phyloP scores from a whole-genome alignment of 192 early-diverging fungal genomes.

The Glomus cerebriforme region DNA sequence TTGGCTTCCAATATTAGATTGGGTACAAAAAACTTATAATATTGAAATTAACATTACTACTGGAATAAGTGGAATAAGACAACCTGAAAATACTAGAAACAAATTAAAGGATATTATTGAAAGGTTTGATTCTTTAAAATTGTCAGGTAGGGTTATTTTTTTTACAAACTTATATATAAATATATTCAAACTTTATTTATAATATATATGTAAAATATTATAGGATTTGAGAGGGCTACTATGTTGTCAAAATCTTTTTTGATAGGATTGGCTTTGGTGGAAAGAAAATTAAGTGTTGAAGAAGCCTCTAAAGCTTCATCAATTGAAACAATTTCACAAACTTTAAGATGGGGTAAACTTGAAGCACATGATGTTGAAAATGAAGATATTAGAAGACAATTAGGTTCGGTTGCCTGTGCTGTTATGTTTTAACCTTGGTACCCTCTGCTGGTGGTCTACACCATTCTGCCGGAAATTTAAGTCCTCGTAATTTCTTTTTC shows the following conservation, averaged over 20 bases:
- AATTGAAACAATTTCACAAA: conserved; percentile 86
- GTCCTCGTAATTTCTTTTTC: neutral
- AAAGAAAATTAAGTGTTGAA: conserved; percentile 72
- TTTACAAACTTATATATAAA: neutral
- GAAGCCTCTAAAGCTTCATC: conserved; percentile 76
- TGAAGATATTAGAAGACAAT: neutral
- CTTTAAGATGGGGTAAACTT: conserved; percentile 79
- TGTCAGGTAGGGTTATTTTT: conserved; percentile 54
- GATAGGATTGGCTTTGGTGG: conserved; percentile 85
- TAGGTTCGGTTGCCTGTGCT: conserved; percentile 2
- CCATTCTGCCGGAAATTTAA: conserved; percentile 23
- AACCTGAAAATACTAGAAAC: conserved; percentile 60
- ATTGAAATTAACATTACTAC: conserved; percentile 73
- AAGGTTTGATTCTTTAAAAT: conserved; percentile 65
- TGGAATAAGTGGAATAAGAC: conserved; percentile 69
- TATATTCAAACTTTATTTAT: neutral
- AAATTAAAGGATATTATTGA: conserved; percentile 58
- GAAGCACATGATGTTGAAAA: conserved; percentile 17
- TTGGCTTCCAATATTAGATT: conserved; percentile 81
- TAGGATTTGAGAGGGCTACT: conserved; percentile 86
- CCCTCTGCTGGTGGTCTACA: neutral
- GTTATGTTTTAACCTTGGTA: neutral
- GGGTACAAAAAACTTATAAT: conserved; percentile 67
- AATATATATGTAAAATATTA: conserved; percentile 8
- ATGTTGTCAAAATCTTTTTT: conserved; percentile 90